Evolutionary conservation across 2,329 filamentous ascomycete species (phyloP).

Genomic region (Ophiostoma sp.): DNA sequence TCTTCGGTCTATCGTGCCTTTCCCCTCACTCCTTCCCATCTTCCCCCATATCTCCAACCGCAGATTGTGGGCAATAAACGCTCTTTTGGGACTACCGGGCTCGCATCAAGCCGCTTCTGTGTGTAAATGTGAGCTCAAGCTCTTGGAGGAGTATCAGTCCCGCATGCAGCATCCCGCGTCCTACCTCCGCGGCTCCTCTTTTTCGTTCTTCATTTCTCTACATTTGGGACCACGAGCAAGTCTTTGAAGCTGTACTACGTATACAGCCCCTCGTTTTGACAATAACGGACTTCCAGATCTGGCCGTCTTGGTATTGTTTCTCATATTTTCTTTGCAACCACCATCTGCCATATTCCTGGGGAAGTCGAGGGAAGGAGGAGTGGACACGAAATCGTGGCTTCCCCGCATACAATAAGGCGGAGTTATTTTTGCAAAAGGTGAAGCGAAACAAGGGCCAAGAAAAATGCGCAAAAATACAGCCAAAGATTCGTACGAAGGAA

Average conservation of each 20-base stretch:
- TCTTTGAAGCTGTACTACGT: too few species aligned
- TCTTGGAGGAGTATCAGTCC: background rate
- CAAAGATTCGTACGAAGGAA: background rate
- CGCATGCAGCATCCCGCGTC: conserved; percentile 5
- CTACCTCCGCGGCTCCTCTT: background rate
- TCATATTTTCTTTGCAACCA: background rate
- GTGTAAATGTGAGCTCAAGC: background rate
- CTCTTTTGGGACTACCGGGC: background rate
- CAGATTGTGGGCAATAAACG: background rate
- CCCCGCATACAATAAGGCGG: background rate
- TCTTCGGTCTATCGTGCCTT: conserved; percentile 8
- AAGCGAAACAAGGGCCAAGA: background rate
- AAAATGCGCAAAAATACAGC: background rate
- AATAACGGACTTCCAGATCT: too few species aligned
- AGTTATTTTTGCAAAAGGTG: background rate
- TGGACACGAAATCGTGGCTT: background rate
- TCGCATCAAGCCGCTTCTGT: background rate
- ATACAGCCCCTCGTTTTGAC: background rate
- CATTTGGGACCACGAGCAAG: background rate
- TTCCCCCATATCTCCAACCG: background rate
- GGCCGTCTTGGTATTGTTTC: background rate
- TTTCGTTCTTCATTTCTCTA: background rate
- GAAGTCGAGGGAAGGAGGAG: background rate
- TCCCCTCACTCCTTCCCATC: conserved; percentile 1
- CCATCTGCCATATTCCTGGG: background rate